Percentiles rank a stretch among this genome's conserved stretches.
Evolutionary conservation across 179 eudicot genomes (phyloP).

Genomic region (Gypsophila paniculata): DNA sequence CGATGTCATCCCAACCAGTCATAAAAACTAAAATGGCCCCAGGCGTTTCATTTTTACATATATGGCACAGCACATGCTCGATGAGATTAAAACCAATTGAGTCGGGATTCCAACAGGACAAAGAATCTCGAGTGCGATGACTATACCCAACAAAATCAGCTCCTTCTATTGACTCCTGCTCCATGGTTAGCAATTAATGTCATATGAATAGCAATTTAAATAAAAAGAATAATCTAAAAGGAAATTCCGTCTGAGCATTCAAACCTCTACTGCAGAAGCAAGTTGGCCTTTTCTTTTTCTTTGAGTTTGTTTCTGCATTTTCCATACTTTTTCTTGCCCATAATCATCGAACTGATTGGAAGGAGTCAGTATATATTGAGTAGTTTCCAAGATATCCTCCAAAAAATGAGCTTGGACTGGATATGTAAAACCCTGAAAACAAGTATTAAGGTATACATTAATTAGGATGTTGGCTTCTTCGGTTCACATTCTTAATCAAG

Average conservation of each 20-base stretch:
- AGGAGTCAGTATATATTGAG: conserved; percentile 83
- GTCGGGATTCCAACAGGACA: conserved; percentile 88
- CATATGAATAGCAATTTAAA: conserved; percentile 58
- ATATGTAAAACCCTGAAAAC: conserved; percentile 80
- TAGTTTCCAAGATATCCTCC: conserved; percentile 84
- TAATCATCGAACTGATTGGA: conserved; percentile 94
- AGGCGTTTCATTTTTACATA: conserved; percentile 85
- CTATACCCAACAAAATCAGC: conserved; percentile 77
- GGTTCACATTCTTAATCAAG: background rate
- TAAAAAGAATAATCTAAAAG: background rate
- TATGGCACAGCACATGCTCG: conserved; percentile 89
- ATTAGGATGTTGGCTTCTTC: background rate
- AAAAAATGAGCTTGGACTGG: conserved; percentile 89
- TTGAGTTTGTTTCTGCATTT: conserved; percentile 78
- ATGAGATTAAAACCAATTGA: conserved; percentile 89
- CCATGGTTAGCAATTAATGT: conserved; percentile 3
- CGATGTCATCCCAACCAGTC: conserved; percentile 99
- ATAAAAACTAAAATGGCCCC: conserved; percentile 97
- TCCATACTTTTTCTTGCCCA: conserved; percentile 98
- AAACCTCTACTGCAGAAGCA: conserved; percentile 86
- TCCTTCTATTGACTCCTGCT: conserved; percentile 71
- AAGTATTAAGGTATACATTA: background rate
- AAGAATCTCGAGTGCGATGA: conserved; percentile 81
- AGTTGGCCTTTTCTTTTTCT: conserved; percentile 87
- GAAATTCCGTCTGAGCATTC: conserved; percentile 9